Evolutionary conservation across 345 rosid species (phyloP).

Genomic region (Jatropha curcas): DNA sequence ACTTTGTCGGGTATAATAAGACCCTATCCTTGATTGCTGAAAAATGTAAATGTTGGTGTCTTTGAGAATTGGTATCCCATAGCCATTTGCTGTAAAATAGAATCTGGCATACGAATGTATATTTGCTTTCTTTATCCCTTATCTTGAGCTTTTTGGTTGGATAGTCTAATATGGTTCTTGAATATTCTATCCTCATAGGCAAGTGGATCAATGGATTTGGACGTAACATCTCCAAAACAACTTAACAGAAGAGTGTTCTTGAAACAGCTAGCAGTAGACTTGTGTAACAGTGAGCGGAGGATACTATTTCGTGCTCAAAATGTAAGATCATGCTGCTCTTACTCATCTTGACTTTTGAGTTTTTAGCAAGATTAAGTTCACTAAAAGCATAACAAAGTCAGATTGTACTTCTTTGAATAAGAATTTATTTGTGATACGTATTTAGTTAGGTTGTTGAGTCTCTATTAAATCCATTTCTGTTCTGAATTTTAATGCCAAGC

Average conservation of each 20-base stretch:
- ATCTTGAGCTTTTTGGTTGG: background rate
- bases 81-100: background rate
- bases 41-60: background rate
- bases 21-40: background rate
- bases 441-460: background rate
- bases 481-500: no score
- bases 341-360: background rate
- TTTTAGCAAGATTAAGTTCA: no score
- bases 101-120: background rate
- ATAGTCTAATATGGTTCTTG: background rate
- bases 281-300: constrained; percentile 81
- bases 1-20: background rate
- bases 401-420: background rate
- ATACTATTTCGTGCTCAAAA: constrained; percentile 87
- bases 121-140: background rate
- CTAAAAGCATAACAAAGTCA: no score
- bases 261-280: constrained; percentile 93
- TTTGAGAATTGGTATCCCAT: background rate
- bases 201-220: constrained; percentile 95
- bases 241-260: constrained; percentile 78
- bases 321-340: constrained; percentile 47
- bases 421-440: background rate
- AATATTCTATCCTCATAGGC: constrained; percentile 40
- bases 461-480: no score
- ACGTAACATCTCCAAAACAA: constrained; percentile 90